Conservation (phyloP, 202 grass and related monocot species). For the Schoenoplectus tabernaemontani region DNA sequence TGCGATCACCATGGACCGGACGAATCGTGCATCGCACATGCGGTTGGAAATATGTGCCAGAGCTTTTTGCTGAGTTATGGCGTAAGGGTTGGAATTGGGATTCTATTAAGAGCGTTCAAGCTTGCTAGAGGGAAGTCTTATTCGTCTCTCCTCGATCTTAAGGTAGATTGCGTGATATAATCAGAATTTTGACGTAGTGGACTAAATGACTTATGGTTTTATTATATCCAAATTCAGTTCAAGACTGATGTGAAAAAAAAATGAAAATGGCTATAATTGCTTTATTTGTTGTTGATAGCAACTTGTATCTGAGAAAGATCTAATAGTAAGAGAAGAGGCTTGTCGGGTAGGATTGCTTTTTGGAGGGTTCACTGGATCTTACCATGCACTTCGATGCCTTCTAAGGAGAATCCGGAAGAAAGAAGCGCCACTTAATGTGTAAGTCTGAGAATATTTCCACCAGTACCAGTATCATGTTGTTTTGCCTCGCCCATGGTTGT, state of each 20-base stretch:
- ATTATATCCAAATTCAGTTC: background rate
- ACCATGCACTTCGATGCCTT: conserved; percentile 93
- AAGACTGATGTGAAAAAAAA: background rate
- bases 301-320: conserved; percentile 96
- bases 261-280: background rate
- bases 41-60: conserved; percentile 88
- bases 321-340: conserved; percentile 98
- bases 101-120: conserved; percentile 92
- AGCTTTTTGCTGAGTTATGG: conserved; percentile 91
- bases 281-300: conserved; percentile 42
- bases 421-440: conserved; percentile 80
- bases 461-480: background rate
- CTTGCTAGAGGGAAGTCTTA: conserved; percentile 74
- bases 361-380: conserved; percentile 89
- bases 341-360: conserved; percentile 90
- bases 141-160: conserved; percentile 75
- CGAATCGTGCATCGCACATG: conserved; percentile 82
- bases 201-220: background rate
- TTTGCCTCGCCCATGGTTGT: conserved; percentile 4
- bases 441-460: conserved; percentile 20
- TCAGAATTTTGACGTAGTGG: background rate
- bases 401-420: conserved; percentile 66
- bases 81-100: conserved; percentile 93
- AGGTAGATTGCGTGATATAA: conserved; percentile 31
- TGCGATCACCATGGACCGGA: conserved; percentile 58